Evolutionary conservation across 1,284 basidiomycete species (phyloP).

Genomic region (Boletus mariae): DNA sequence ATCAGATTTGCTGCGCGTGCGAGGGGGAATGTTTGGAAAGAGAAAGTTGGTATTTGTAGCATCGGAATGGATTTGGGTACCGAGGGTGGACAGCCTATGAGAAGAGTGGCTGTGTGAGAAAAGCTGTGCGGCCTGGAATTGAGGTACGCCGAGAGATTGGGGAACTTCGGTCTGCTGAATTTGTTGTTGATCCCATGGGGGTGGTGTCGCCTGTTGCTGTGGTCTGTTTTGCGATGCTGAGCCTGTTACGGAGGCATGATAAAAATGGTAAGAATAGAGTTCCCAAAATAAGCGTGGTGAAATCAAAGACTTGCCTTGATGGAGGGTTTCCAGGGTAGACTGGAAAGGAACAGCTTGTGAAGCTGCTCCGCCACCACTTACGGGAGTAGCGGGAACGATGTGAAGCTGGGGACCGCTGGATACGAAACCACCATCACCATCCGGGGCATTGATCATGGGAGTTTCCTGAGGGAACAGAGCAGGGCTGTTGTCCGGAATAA

Average conservation of each 20-base stretch:
- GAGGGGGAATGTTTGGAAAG: slow-evolving; percentile 34
- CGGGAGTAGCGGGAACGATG: slow-evolving; percentile 77
- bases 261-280: slow-evolving; percentile 29
- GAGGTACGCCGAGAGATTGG: slow-evolving; percentile 31
- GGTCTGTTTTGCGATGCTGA: slow-evolving; percentile 27
- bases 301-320: slow-evolving; percentile 46
- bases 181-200: slow-evolving; percentile 36
- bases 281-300: slow-evolving; percentile 32
- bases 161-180: slow-evolving; percentile 33
- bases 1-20: slow-evolving; percentile 59
- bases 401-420: slow-evolving; percentile 58
- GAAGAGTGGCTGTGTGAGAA: slow-evolving; percentile 34
- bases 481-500: slow-evolving; percentile 53
- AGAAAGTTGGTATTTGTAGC: slow-evolving; percentile 37
- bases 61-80: slow-evolving; percentile 32
- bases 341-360: slow-evolving; percentile 49
- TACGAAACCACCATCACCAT: slow-evolving; percentile 51
- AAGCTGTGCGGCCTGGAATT: slow-evolving; percentile 30
- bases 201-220: slow-evolving; percentile 34
- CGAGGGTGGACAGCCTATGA: slow-evolving; percentile 33
- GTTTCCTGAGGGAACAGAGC: slow-evolving; percentile 32
- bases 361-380: slow-evolving; percentile 55
- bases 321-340: slow-evolving; percentile 41
- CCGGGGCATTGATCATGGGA: slow-evolving; percentile 66
- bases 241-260: slow-evolving; percentile 26